Base-by-base conservation (phyloP, 805 yeast species). In the Naumovozyma dairenensis region DNA sequence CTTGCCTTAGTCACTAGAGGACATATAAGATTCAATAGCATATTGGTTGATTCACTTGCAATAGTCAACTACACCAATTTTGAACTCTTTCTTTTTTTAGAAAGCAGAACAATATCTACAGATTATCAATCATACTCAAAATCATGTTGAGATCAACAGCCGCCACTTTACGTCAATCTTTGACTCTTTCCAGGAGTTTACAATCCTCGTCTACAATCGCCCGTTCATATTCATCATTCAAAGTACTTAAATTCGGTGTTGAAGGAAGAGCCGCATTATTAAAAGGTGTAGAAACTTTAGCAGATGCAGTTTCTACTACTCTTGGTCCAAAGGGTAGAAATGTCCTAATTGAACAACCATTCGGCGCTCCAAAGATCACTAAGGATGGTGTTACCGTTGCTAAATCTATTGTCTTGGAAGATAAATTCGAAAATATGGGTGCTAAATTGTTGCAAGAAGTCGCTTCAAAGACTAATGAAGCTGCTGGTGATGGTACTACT, bases 301-400 rank as follows among this genome's bases (percentile, higher is more conserved):
- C 96, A 32, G 87, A 84, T 55, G 97, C 98, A 16, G 98, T 89
- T 32, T 78, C 94, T 24, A 94, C 93, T 34, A 92, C 98, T 25
- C 69, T 89, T 42, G 98, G 98, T 34, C 98, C 98, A 52, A 87
- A 87, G 63, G 98, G 98, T 55, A 80, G 98, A 65, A 89, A 86
- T 53, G 98, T 86, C 25, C 72, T 89, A 49, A 87, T 92, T 57
- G 97, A 89, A 67, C 98, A 92, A 67, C 80, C 84, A 43, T 92
- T 84, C 48, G 96, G 96, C 46, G 74, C 94, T 34, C 98, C 98
- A 51, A 89, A 89, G 70, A 89, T 89, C 71, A 89, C 98, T 64
- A 89, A 89, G 69, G 98, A 89, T 61, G 98, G 98, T 74, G 96
- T 86, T 33, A 85, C 97, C 30, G 96, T 89, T 39, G 98, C 98